These are phyloP conservation scores for Parafenestella ontariensis DNA, from an alignment of 2,329 filamentous ascomycete species.

Conservation along the genomic window DNA sequence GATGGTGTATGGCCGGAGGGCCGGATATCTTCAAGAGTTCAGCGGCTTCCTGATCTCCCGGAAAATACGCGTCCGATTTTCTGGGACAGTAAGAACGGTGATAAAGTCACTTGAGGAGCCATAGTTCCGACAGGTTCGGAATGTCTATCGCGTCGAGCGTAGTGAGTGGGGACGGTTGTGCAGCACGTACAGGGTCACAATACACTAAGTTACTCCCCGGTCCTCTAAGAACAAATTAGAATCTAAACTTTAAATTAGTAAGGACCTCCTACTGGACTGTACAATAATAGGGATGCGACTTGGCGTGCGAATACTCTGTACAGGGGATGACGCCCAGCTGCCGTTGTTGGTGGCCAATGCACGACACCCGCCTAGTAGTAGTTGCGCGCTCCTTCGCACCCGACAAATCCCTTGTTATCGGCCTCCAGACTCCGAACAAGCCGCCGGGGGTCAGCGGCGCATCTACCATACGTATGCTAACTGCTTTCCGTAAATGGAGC, in stretches of 20 bases:
- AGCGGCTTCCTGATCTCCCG: no score
- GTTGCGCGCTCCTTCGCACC: neutral
- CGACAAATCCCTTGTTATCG: neutral
- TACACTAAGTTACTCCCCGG: no score
- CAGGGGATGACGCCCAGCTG: slow-evolving; percentile 3
- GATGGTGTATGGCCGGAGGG: no score
- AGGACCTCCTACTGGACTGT: no score
- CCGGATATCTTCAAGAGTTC: neutral
- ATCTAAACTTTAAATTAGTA: no score
- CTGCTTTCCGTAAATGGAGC: no score
- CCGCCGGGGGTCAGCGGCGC: neutral
- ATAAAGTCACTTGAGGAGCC: neutral
- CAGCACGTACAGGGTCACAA: neutral
- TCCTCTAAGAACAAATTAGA: no score
- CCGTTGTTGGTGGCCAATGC: slow-evolving; percentile 2
- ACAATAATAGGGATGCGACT: no score
- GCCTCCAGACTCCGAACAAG: neutral
- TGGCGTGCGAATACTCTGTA: no score
- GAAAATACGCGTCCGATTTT: neutral
- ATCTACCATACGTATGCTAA: neutral
- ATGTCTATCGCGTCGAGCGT: neutral
- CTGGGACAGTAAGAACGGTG: neutral
- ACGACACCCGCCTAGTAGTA: neutral
- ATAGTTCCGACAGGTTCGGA: neutral
- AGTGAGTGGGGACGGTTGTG: neutral